Percentiles rank a stretch among this genome's conserved stretches.
These are phyloP conservation scores for Neonectria punicea DNA, from an alignment of 2,329 filamentous ascomycete genomes.

Conservation along the genomic window DNA sequence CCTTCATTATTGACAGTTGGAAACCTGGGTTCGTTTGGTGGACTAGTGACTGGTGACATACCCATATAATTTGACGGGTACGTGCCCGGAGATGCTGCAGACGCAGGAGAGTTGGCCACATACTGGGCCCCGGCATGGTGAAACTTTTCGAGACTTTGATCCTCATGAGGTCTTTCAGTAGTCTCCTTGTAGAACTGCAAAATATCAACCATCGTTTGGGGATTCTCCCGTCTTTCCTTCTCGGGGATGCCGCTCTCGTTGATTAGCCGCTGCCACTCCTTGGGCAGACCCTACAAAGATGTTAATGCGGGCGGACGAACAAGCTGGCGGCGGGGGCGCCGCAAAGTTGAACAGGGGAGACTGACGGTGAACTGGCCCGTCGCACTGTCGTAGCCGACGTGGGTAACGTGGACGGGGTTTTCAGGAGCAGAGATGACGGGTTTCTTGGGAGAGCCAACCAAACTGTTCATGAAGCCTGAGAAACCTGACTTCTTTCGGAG, in stretches of 20 bases:
- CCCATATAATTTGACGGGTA: constrained; percentile 66
- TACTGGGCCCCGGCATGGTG: constrained; percentile 78
- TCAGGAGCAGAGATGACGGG: constrained; percentile 97
- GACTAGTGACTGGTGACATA: constrained; percentile 75
- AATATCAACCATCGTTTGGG: constrained; percentile 94
- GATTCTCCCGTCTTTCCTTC: constrained; percentile 94
- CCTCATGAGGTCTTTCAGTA: constrained; percentile 80
- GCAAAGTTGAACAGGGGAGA: constrained; percentile 38
- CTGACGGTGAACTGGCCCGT: constrained; percentile 95
- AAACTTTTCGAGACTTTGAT: constrained; percentile 95
- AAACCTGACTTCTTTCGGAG: constrained; percentile 89
- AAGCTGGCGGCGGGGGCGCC: constrained; percentile 26
- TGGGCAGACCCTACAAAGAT: constrained; percentile 79
- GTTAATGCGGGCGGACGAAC: constrained; percentile 30
- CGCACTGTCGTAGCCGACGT: constrained; percentile 96
- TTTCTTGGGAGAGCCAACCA: constrained; percentile 86
- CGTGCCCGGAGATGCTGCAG: constrained; percentile 62
- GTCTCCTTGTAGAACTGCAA: constrained; percentile 98
- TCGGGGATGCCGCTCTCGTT: constrained; percentile 96
- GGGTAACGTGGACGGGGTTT: constrained; percentile 97
- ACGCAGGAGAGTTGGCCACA: constrained; percentile 53
- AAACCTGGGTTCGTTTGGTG: constrained; percentile 86
- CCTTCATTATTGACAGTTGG: constrained; percentile 85
- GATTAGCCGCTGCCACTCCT: constrained; percentile 97
- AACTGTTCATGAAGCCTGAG: constrained; percentile 85